Evolutionary conservation across 148 eudicot genomes (phyloP).

Genomic region (Hydrangea macrophylla): DNA sequence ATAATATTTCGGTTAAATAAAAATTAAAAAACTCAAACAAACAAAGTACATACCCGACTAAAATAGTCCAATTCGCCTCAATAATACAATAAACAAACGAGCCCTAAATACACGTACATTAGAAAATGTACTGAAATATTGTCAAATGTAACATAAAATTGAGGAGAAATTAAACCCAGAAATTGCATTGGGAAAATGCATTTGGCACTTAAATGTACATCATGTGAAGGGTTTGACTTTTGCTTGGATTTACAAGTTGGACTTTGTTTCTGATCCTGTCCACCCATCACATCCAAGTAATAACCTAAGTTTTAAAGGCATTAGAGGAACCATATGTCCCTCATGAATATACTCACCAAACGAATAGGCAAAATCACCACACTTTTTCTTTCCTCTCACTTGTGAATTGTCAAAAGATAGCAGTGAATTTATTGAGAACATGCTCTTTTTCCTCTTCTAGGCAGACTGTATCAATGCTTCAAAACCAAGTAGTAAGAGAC

Average conservation of each 20-base stretch:
- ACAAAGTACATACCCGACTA: no score
- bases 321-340: background rate
- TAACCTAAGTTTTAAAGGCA: background rate
- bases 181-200: conserved; percentile 17
- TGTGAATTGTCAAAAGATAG: background rate
- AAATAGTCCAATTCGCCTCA: no score
- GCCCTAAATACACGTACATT: no score
- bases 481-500: background rate
- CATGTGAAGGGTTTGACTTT: conserved; percentile 18
- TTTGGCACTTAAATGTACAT: conserved; percentile 19
- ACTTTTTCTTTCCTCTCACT: background rate
- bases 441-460: background rate
- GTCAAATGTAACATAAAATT: no score
- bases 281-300: background rate
- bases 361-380: background rate
- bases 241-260: background rate
- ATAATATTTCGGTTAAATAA: no score
- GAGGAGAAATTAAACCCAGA: background rate
- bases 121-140: no score
- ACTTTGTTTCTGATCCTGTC: background rate
- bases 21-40: no score
- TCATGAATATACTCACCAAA: background rate
- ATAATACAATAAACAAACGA: no score
- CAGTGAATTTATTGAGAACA: background rate
- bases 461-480: background rate